A percentile compares a stretch with the other conserved stretches of the same genome.
Evolutionary conservation across 2,329 filamentous ascomycete species (phyloP).

Genomic region (Phaeomoniella chlamydospora): DNA sequence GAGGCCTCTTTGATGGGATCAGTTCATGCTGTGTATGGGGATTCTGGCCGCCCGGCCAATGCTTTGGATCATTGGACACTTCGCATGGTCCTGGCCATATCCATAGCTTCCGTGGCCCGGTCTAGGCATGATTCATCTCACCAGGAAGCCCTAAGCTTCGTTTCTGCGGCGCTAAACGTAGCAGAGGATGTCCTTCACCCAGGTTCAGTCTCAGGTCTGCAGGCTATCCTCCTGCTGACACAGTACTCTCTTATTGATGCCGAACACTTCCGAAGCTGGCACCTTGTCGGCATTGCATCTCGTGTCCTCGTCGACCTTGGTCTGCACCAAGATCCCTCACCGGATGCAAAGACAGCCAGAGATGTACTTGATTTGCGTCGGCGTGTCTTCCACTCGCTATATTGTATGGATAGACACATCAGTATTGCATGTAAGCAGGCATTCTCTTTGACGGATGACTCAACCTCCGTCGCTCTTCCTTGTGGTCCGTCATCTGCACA

Average conservation of each 20-base stretch:
- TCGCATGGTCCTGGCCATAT: conserved; percentile 79
- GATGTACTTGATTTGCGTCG: conserved; percentile 62
- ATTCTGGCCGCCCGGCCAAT: conserved; percentile 46
- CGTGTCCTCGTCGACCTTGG: conserved; percentile 80
- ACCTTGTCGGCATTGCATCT: conserved; percentile 78
- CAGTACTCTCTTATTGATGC: conserved; percentile 86
- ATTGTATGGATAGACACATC: conserved; percentile 53
- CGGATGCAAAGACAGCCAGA: conserved; percentile 52
- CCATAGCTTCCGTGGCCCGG: conserved; percentile 59
- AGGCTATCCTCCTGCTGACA: conserved; percentile 71
- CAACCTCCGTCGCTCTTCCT: conserved; percentile 68
- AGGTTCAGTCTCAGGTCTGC: conserved; percentile 71
- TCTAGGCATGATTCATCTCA: conserved; percentile 49
- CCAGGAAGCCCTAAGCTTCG: conserved; percentile 43
- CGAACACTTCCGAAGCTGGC: conserved; percentile 86
- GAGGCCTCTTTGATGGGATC: conserved; percentile 65
- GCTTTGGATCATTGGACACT: conserved; percentile 70
- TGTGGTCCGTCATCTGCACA: conserved; percentile 30
- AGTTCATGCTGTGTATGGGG: conserved; percentile 68
- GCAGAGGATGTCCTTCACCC: conserved; percentile 75
- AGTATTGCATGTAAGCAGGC: conserved; percentile 77
- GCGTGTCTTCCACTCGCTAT: conserved; percentile 79
- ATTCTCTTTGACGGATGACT: conserved; percentile 88
- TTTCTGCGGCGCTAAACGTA: conserved; percentile 55
- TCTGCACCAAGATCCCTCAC: conserved; percentile 78